Conservation (phyloP, 192 early-diverging fungal species). For the Umbelopsis vinacea region DNA sequence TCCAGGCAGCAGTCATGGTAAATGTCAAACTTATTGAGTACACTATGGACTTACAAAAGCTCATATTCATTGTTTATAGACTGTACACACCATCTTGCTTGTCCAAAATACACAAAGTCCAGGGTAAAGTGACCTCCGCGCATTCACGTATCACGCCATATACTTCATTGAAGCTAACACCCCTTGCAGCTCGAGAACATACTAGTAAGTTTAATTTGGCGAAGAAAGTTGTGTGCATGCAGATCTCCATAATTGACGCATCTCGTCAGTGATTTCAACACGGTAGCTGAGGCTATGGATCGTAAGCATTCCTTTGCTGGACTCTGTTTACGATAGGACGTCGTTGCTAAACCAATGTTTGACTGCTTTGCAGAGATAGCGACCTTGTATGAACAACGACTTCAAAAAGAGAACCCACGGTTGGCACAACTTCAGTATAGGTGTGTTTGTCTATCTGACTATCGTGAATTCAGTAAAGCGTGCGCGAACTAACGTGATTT, state of each 20-base stretch:
- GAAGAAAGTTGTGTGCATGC: neutral
- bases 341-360: neutral
- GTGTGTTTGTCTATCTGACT: slow-evolving; percentile 3
- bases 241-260: neutral
- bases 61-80: slow-evolving; percentile 12
- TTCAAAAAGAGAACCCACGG: slow-evolving; percentile 29
- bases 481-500: neutral
- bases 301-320: slow-evolving; percentile 19
- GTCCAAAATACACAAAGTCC: slow-evolving; percentile 1
- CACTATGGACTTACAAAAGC: no score
- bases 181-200: slow-evolving; percentile 24
- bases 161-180: no score
- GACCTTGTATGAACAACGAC: slow-evolving; percentile 26
- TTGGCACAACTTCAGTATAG: slow-evolving; percentile 32
- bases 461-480: no score
- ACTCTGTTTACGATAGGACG: neutral
- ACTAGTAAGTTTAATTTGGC: slow-evolving; percentile 25
- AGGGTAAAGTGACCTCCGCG: slow-evolving; percentile 22
- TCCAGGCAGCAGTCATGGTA: neutral
- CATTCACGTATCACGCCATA: neutral
- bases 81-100: slow-evolving; percentile 29
- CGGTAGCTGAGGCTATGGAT: slow-evolving; percentile 24
- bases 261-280: slow-evolving; percentile 25
- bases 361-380: slow-evolving; percentile 10
- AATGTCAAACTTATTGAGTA: neutral